Base-by-base conservation (phyloP, 2,329 filamentous ascomycete genomes). In the Rutstroemia sp. region DNA sequence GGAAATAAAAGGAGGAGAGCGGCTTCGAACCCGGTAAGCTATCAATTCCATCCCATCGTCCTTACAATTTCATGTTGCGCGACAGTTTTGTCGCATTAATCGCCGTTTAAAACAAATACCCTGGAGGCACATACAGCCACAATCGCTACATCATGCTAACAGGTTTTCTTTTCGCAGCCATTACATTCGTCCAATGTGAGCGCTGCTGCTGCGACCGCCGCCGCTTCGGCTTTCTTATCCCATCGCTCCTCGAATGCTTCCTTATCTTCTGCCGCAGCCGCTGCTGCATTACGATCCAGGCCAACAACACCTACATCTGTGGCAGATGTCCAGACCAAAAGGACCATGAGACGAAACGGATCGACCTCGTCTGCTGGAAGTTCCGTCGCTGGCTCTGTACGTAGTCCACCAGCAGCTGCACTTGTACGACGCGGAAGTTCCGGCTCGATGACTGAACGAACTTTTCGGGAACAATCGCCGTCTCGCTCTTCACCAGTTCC, bases 361-460 rank as follows among this genome's bases (percentile, higher is more conserved):
- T 95, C 91, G 0, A 73, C 81, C 44, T 88, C 88, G 1, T 92
- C 89, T 4, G 75, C 81, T 48, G 78, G 76, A 38, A 82, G 79
- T 61, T 73, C 71, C 9, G 72, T 73, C 41, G 64, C 72, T 47
- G 68, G 73, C 58, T 57, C 73, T 70, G 62, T 71, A 65, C 54
- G 71, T 69, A 56, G 72, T 61, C 56, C 71, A 62, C 63, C 72
- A 39, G 48, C 62, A 61, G 64, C 68, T 69, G 74, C 75, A 52
- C 73, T 92, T 59, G 78, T 85, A 60, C 78, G 89, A 65, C 77
- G 80, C 39, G 80, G 77, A 55, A 95, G 92, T 72, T 81, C 81
- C 27, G 80, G 84, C 21, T 96, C 91, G 50, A 95, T 97, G 92
- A 86, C 83, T 30, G 88, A 92, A 69, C 83, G 92, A 57, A 92